Evolutionary conservation across 2,329 filamentous ascomycete species (phyloP), one percentile per base, ranked within the genome.

Genomic region (Geosmithia flava): DNA sequence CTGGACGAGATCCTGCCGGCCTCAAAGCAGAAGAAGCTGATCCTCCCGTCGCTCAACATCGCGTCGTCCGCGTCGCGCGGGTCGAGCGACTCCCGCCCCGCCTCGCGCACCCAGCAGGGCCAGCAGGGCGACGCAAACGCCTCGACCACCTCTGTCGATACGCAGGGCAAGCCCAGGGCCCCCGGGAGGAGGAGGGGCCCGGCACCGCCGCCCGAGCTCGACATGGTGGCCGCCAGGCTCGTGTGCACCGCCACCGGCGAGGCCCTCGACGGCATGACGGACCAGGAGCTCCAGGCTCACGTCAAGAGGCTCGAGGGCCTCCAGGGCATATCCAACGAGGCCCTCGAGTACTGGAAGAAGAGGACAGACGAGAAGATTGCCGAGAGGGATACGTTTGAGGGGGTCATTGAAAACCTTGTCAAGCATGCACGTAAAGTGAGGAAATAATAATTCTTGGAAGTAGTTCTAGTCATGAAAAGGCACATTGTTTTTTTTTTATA

Each of bases 1-100:
- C 75, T 98, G 0, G 93, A 98, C 65, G 93, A 98, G 68, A 97
- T 98, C 48, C 78, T 98, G 7, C 93, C 93, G 0, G 90, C 91
- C 0, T 95, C 87, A 13, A 97, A 97, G 66, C 93, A 98, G 64
- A 97, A 97, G 75, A 97, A 97, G 62, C 81, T 98, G 17, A 78
- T 98, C 4, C 76, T 98, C 1, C 93, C 93, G 0, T 95, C 90
- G 6, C 82, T 93, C 17, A 94, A 88, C 30, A 80, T 90, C 33
- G 74, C 67, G 46, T 74, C 65, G 11, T 74, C 65, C 51, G 73
- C 63, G 47, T 83, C 70, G 33, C 70, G 76, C 41, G 74, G 69
- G 17, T 81, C 78, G 3, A 69, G 68, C 23, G 77, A 81, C 51
- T 72, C 70, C 5, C 70, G 73, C 20, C 71, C 70, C 13, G 59